These are phyloP conservation scores for Zelopaecilomyces penicillatus DNA, from an alignment of 2,329 filamentous ascomycete species.

Conservation along the genomic window DNA sequence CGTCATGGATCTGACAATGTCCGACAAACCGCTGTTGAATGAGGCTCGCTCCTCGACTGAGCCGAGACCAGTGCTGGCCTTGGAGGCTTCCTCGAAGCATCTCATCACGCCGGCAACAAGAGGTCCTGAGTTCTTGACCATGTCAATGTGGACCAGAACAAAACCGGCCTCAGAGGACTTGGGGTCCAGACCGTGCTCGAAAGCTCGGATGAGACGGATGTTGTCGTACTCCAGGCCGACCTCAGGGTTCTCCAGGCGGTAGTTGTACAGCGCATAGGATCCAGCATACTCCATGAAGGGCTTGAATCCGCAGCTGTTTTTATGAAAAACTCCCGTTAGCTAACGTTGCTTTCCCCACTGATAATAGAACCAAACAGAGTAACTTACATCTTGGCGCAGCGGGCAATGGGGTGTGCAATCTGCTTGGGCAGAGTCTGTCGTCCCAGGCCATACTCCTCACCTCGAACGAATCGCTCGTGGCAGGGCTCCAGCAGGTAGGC, in stretches of 20 bases:
- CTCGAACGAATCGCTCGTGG: slow-evolving; percentile 63
- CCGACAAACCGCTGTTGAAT: slow-evolving; percentile 57
- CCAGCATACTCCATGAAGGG: slow-evolving; percentile 85
- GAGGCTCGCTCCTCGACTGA: slow-evolving; percentile 33
- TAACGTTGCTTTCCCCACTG: too few relatives aligned
- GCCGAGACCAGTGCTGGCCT: slow-evolving; percentile 18
- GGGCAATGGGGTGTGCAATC: slow-evolving; percentile 74
- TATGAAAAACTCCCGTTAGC: background rate
- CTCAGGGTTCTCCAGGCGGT: slow-evolving; percentile 48
- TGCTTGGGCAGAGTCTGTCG: slow-evolving; percentile 63
- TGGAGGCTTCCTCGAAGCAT: slow-evolving; percentile 48
- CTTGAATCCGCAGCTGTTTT: slow-evolving; percentile 58
- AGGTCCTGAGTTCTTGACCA: slow-evolving; percentile 78
- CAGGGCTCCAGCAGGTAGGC: slow-evolving; percentile 89
- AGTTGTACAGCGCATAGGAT: slow-evolving; percentile 62
- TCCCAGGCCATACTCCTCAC: slow-evolving; percentile 69
- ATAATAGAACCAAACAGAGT: background rate
- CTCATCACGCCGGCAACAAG: slow-evolving; percentile 66
- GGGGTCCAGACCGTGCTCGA: slow-evolving; percentile 81
- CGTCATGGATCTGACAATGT: slow-evolving; percentile 49
- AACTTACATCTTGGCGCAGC: slow-evolving; percentile 76
- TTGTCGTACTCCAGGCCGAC: slow-evolving; percentile 54
- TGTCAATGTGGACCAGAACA: slow-evolving; percentile 91
- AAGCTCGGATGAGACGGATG: slow-evolving; percentile 80
- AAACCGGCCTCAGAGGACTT: slow-evolving; percentile 88